phyloP scores from a whole-genome alignment of 1,284 basidiomycete genomes.

The Pholiota adiposa region DNA sequence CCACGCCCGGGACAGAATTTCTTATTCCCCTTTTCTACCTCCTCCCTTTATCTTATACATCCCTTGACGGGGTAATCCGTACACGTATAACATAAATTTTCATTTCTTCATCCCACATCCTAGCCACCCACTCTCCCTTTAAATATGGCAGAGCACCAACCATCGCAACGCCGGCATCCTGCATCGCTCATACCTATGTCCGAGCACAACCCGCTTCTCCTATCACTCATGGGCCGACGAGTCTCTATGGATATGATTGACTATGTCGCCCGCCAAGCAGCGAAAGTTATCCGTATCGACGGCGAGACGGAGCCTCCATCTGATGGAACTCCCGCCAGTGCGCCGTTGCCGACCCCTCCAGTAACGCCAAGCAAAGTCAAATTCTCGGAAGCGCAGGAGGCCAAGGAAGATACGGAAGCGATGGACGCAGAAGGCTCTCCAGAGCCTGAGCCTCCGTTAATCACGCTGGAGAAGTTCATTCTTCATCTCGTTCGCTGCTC shows the following conservation, averaged over 20 bases:
- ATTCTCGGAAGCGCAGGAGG: conserved; percentile 25
- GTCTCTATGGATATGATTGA: conserved; percentile 86
- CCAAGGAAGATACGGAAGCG: conserved; percentile 11
- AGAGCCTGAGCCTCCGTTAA: conserved; percentile 32
- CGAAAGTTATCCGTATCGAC: conserved; percentile 66
- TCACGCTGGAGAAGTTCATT: conserved; percentile 86
- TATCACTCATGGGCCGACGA: conserved; percentile 76
- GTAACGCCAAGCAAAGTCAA: conserved; percentile 46
- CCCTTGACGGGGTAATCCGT: conserved; percentile 35
- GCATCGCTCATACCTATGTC: conserved; percentile 74
- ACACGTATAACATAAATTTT: conserved; percentile 18
- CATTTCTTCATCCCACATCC: conserved; percentile 22
- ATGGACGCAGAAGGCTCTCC: conserved; percentile 15
- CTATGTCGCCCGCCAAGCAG: conserved; percentile 71
- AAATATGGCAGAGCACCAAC: conserved; percentile 23
- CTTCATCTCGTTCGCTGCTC: conserved; percentile 82
- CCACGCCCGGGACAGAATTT: conserved; percentile 23
- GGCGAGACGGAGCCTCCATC: conserved; percentile 35
- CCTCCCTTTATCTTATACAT: conserved; percentile 29
- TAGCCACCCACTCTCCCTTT: conserved; percentile 25
- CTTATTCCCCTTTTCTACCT: conserved; percentile 19
- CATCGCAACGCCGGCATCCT: conserved; percentile 49
- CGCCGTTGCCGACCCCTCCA: conserved; percentile 53
- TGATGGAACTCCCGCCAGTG: conserved; percentile 2
- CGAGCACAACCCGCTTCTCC: conserved; percentile 76